Base-by-base conservation (phyloP, 164 flowering plant species). In the Stephania cephalantha region DNA sequence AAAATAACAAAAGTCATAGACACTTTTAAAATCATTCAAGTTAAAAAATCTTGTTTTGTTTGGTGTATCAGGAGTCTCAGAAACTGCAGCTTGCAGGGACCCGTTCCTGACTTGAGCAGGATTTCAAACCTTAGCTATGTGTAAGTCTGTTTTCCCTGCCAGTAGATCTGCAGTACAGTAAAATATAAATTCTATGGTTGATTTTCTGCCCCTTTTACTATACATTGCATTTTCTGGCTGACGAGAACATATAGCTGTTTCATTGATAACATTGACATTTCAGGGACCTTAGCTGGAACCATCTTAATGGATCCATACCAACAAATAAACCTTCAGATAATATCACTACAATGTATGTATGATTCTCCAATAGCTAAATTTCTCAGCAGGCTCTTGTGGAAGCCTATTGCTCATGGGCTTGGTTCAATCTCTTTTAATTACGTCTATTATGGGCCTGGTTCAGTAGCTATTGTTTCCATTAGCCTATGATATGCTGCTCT, bases 281-380 rank as follows among this genome's bases (percentile, higher is more conserved):
- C 89, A 94, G 98, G 79, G 98, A 94, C 86, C 87, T 94, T 22
- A 90, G 98, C 82, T 70, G 73, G 85, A 94, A 94, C 77, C 77
- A 83, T 46, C 90, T 94, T 17, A 81, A 75, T 74, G 97, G 97
- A 79, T 30, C 82, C 44, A 85, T 94, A 79, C 94, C 97, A 65
- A 55, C 84, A 78, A 83, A 81, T 46, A 86, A 80, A 68, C 90
- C 90, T 65, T 84, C 97, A 72, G 77, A 78, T n/a, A 82, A 84
- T 70, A 81, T 94, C 69, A 94, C 93, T 65, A 91, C 94, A 9
- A 87, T 92, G 98, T 92, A 89, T 29, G 92, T n/a, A 73, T 12
- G 9, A 22, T 31, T 1, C 46, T 46, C 12, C 65, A 4, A 58
- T n/a, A 10, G 20, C 65, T 58, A 58, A 17, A 58, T 17, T 2